These are phyloP conservation scores for Schwanniomyces etchellsii DNA, from an alignment of 1,139 yeast species.

Conservation along the genomic window DNA sequence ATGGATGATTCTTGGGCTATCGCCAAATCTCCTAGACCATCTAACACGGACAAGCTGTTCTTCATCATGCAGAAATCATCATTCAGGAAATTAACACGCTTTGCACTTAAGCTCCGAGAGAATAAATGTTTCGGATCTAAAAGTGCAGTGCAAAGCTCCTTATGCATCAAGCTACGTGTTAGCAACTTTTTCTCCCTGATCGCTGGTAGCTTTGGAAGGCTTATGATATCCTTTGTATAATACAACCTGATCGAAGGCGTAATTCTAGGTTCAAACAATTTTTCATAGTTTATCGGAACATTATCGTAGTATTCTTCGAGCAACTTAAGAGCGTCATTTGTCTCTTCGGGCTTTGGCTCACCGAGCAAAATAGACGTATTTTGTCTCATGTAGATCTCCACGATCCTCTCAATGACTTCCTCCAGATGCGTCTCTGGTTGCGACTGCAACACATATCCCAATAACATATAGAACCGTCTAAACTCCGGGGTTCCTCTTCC, in stretches of 20 bases:
- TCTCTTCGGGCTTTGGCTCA: not conserved
- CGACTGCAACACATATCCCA: constrained; percentile 30
- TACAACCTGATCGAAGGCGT: constrained; percentile 20
- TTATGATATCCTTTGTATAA: constrained; percentile 20
- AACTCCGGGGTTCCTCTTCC: constrained; percentile 7
- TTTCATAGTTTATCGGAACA: constrained; percentile 16
- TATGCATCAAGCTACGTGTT: constrained; percentile 36
- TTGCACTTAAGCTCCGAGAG: constrained; percentile 15
- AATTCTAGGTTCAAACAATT: constrained; percentile 14
- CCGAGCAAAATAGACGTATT: constrained; percentile 7
- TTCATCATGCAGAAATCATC: constrained; percentile 21
- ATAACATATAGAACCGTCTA: constrained; percentile 30
- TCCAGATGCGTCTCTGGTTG: constrained; percentile 21
- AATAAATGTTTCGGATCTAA: constrained; percentile 25
- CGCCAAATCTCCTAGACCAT: constrained; percentile 41
- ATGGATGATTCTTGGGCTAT: constrained; percentile 35
- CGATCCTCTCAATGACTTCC: constrained; percentile 24
- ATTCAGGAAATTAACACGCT: constrained; percentile 14
- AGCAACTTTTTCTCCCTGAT: constrained; percentile 25
- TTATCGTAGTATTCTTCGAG: constrained; percentile 18
- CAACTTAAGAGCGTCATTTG: constrained; percentile 7
- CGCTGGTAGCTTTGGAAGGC: constrained; percentile 32
- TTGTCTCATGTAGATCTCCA: constrained; percentile 24
- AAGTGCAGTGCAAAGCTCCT: constrained; percentile 33
- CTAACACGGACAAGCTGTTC: constrained; percentile 37